Evolutionary conservation across 352 stramenopile genomes (phyloP), one percentile per base, ranked within the genome.

Genomic region (Phytopythium montanum): DNA sequence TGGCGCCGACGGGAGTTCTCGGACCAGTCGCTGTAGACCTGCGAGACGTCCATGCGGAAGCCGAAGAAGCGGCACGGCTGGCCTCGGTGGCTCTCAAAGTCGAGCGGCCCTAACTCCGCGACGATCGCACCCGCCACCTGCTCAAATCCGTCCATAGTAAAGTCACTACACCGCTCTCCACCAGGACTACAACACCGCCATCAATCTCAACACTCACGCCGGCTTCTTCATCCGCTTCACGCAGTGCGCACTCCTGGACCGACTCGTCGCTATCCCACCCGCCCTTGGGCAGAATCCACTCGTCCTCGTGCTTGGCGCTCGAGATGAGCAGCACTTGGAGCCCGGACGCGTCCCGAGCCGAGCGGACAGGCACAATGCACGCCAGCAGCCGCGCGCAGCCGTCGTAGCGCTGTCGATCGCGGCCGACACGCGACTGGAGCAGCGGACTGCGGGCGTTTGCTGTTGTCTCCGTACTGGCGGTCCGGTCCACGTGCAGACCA

Each of bases 251-350:
- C 59, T 98, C 85, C 56, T 90, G 73, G n/a, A 87, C 71, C 0
- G 81, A 89, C 68, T 99, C 96, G 62, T 99, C 96, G 23, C 51
- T 79, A 68, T 99, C 96, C 96, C 96, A 99, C 1, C 95, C 96
- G 42, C 96, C 96, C 67, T 99, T 99, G n/a, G 96, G 96, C 9
- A 99, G 65, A 50, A 98, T 98, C 95, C 95, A 99, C 59, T 96
- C 87, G 34, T 77, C 68, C 28, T 61, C 53, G 48, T 86, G 70
- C 65, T 98, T 98, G 62, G 89, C 87, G 63, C 83, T 96, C 31
- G 92, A 96, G 62, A 96, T 96, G 45, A 98, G 64, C 56, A 99
- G 59, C 45, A 86, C 65, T n/a, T 68, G 46, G 39, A 34, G 45
- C 16, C 57, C 49, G 31, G 34, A 18, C 28, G 59, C 18, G 18